Base-by-base conservation (phyloP, 441 rosid species). In the Viola pubescens region DNA sequence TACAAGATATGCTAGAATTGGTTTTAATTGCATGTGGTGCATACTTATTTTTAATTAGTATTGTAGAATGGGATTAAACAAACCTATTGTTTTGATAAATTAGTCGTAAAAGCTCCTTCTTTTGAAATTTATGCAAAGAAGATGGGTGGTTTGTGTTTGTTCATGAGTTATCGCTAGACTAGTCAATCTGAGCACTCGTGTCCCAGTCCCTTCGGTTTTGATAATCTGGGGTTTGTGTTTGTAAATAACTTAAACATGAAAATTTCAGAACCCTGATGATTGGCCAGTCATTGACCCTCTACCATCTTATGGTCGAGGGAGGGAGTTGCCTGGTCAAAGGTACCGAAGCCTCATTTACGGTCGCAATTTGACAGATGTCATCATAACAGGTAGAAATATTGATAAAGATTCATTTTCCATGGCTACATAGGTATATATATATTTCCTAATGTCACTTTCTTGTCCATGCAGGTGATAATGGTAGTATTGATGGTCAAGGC, bases 231-330 rank as follows among this genome's bases (percentile, higher is more conserved):
- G 37, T 2, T 62, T 58, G 63, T 62, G 59, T 58, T 54, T 59
- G 46, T 64, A 19, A 70, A 59, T 50, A 38, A 47, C 47, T 59
- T 54, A 44, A 44, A 58, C 54, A 56, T 51, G 54, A 67, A 40
- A 70, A 71, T 79, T 69, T 65, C 78, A 94, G 98, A 71, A 79
- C 67, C 68, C 89, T 14, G 85, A 75, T 72, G 77, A 86, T 79
- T 94, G 98, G 98, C 97, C 98, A 1, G 77, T 89, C 68, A 80
- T 94, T 71, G 96, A 89, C 74, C 91, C 98, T 52, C 76, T 94
- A 58, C 96, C 98, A 52, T 94, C 98, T 56, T 94, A 94, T 70
- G 98, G 98, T 55, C 80, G 95, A 63, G 98, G 98, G 55, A 81
- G 97, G 73, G 98, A 89, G 71, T 76, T 89, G 64, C 96, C 96